phyloP scores from a whole-genome alignment of 2,329 filamentous ascomycete genomes.

The Westerdykella sp. region DNA sequence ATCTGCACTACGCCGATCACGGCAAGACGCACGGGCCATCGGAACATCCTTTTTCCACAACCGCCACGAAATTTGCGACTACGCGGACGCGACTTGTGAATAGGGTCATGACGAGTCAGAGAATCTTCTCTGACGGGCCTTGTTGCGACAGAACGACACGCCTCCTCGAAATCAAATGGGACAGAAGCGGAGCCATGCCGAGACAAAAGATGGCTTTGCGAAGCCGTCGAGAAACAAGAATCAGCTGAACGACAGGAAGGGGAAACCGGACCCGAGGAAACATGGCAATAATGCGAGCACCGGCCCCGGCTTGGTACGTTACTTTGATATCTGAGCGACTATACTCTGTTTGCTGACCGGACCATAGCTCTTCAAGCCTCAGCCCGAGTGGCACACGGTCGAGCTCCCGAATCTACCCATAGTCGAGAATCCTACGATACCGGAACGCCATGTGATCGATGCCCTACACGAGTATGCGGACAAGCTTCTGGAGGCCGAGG shows the following conservation, averaged over 20 bases:
- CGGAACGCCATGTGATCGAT: slow-evolving; percentile 50
- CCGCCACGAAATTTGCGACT: slow-evolving; percentile 18
- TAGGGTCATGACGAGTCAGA: slow-evolving; percentile 34
- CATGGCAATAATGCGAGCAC: slow-evolving; percentile 26
- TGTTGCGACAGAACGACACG: slow-evolving; percentile 18
- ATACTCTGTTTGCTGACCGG: slow-evolving; percentile 14
- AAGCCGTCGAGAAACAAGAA: slow-evolving; percentile 31
- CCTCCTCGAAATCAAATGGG: slow-evolving; percentile 33
- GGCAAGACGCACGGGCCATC: slow-evolving; percentile 14
- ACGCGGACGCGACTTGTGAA: slow-evolving; percentile 12
- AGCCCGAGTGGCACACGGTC: slow-evolving; percentile 62
- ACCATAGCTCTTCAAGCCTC: slow-evolving; percentile 51
- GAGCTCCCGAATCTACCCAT: slow-evolving; percentile 49
- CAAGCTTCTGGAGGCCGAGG: slow-evolving; percentile 70
- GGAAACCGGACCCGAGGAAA: slow-evolving; percentile 24
- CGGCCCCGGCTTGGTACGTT: slow-evolving; percentile 28
- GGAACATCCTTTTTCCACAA: slow-evolving; percentile 16
- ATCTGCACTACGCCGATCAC: slow-evolving; percentile 12
- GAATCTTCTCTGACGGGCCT: slow-evolving; percentile 35
- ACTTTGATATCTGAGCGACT: not conserved
- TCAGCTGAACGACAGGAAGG: slow-evolving; percentile 19
- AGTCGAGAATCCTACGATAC: slow-evolving; percentile 41
- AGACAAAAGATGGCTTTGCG: slow-evolving; percentile 37
- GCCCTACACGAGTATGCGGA: slow-evolving; percentile 65
- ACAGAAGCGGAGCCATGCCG: slow-evolving; percentile 38